Conservation (phyloP, 352 stramenopile genomes). For the Phytopythium ostracodes region DNA sequence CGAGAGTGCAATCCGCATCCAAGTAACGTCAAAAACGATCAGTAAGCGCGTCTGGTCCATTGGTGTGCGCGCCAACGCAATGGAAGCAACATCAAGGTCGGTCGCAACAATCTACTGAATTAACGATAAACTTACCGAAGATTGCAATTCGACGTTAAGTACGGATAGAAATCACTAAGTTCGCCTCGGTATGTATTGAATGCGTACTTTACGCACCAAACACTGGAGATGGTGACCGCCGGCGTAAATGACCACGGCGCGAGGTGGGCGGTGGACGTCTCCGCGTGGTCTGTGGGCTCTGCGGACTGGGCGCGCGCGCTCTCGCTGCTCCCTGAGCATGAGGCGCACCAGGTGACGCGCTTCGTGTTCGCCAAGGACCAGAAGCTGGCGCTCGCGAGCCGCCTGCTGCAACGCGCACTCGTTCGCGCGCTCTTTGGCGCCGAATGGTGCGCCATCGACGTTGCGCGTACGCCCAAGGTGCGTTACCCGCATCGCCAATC, state of each 20-base stretch:
- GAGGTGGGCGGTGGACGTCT: slow-evolving; percentile 41
- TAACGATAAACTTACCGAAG: background rate
- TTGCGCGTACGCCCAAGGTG: slow-evolving; percentile 58
- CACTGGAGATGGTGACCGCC: background rate
- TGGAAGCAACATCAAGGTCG: too few relatives aligned
- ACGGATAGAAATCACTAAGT: background rate
- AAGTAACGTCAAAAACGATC: too few relatives aligned
- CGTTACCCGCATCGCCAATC: slow-evolving; percentile 2
- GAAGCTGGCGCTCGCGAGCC: slow-evolving; percentile 58
- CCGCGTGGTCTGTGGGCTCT: slow-evolving; percentile 28
- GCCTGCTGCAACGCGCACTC: slow-evolving; percentile 51
- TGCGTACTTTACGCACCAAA: background rate
- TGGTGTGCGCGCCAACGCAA: too few relatives aligned
- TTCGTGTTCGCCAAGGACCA: slow-evolving; percentile 73
- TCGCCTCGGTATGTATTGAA: background rate
- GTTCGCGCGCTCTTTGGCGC: slow-evolving; percentile 34
- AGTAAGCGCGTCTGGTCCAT: too few relatives aligned
- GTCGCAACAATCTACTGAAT: too few relatives aligned
- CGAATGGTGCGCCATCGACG: slow-evolving; percentile 31
- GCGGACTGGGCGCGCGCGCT: slow-evolving; percentile 32
- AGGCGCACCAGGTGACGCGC: slow-evolving; percentile 44
- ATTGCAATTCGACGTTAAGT: background rate
- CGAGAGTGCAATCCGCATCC: too few relatives aligned
- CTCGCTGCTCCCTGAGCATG: slow-evolving; percentile 24
- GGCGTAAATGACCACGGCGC: background rate